phyloP scores from a whole-genome alignment of 371 early-diverging fungal genomes.

The Coemansia sp. region DNA sequence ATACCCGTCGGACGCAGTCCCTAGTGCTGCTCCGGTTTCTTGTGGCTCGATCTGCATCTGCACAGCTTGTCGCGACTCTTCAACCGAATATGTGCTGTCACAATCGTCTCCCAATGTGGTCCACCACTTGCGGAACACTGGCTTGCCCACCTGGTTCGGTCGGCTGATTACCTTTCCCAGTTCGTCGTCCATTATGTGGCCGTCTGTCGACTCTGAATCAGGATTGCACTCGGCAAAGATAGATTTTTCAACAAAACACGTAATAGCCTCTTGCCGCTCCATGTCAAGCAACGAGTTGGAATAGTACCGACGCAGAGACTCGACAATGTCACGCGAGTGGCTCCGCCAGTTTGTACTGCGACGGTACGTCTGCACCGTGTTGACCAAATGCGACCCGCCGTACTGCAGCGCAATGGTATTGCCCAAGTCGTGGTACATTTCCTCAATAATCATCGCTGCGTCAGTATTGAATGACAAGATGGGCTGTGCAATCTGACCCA shows the following conservation, averaged over 20 bases:
- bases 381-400: constrained; percentile 97
- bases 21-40: constrained; percentile 35
- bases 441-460: constrained; percentile 86
- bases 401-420: constrained; percentile 98
- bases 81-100: background rate
- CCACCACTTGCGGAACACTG: constrained; percentile 40
- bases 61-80: background rate
- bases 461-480: constrained; percentile 88
- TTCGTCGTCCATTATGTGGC: background rate
- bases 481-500: constrained; percentile 80
- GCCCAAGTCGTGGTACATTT: constrained; percentile 98
- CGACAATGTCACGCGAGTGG: constrained; percentile 94
- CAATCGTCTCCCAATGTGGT: constrained; percentile 21
- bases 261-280: constrained; percentile 95
- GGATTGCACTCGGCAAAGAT: constrained; percentile 21
- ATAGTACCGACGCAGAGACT: constrained; percentile 86
- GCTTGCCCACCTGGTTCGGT: constrained; percentile 41
- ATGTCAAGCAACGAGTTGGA: constrained; percentile 94
- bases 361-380: constrained; percentile 95
- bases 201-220: background rate
- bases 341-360: constrained; percentile 91
- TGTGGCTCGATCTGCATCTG: background rate
- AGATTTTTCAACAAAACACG: constrained; percentile 77
- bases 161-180: constrained; percentile 8
- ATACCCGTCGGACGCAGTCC: constrained; percentile 55